phyloP scores from a whole-genome alignment of 1,284 basidiomycete species.

The Melampsora americana region DNA sequence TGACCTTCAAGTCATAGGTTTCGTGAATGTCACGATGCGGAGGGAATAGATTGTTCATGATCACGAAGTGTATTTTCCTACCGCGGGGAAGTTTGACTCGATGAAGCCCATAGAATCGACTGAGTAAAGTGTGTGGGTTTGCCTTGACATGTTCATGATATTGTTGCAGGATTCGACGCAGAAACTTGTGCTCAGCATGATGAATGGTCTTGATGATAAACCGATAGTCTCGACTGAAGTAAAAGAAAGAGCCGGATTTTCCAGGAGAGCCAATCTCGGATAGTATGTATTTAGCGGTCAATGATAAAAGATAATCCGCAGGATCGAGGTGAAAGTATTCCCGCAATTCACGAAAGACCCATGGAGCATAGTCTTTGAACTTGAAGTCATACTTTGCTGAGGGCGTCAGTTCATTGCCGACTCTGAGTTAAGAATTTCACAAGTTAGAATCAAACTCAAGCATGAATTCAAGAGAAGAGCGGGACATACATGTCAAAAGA shows the following conservation, averaged over 20 bases:
- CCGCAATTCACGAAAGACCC: slow-evolving; percentile 91
- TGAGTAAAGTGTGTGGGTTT: slow-evolving; percentile 91
- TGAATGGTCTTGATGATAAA: slow-evolving; percentile 99
- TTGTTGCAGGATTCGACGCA: slow-evolving; percentile 74
- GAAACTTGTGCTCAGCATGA: slow-evolving; percentile 88
- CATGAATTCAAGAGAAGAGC: not conserved
- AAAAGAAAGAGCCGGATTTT: slow-evolving; percentile 98
- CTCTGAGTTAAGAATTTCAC: slow-evolving; percentile 57
- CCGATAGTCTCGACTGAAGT: slow-evolving; percentile 96
- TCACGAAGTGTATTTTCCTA: slow-evolving; percentile 95
- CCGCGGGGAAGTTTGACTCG: slow-evolving; percentile 93
- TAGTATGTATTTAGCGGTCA: slow-evolving; percentile 95
- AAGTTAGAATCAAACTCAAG: not conserved
- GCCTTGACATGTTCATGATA: slow-evolving; percentile 83
- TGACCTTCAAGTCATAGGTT: slow-evolving; percentile 84
- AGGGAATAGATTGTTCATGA: slow-evolving; percentile 99
- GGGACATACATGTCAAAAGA: slow-evolving; percentile 86
- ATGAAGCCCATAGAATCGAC: slow-evolving; percentile 92
- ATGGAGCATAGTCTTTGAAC: slow-evolving; percentile 98
- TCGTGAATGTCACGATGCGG: slow-evolving; percentile 96
- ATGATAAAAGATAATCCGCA: slow-evolving; percentile 90
- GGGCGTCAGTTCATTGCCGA: slow-evolving; percentile 94
- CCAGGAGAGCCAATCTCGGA: slow-evolving; percentile 97
- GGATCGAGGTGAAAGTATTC: slow-evolving; percentile 94
- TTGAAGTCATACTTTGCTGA: slow-evolving; percentile 96